Base-by-base conservation (phyloP, 805 yeast genomes). In the Hyphopichia homilentoma region DNA sequence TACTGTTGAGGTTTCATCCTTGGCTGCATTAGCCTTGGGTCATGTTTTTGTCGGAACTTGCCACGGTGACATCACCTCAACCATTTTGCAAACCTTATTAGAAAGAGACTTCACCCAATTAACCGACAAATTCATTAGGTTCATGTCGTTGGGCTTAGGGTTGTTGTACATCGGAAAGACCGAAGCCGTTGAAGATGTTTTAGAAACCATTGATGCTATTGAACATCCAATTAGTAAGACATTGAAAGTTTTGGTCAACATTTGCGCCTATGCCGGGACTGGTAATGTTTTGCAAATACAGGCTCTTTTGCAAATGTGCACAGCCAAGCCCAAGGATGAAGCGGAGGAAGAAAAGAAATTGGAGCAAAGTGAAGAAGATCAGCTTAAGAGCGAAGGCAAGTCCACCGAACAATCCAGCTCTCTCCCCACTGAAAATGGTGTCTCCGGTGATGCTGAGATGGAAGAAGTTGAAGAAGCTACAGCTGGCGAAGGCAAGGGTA, bases 281-380 rank as follows among this genome's bases (percentile, higher is more conserved):
- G 98, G 98, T 46, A 93, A 93, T 56, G 98, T 93, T 20, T 73
- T 93, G 41, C 93, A 89, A 65, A 84, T 93, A 41, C 98, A 93
- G 67, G 79, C 86, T 23, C 70, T 93, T 52, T 74, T 90, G 49
- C 95, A 87, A 50, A 87, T 88, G 74, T 77, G 93, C 53, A 83
- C 95, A 5, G 79, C 80, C n/a, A 77, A 77, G 45, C 77, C 80
- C 27, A 63, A 64, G 35, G 84, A 77, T 29, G 67, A 67, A 13
- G 68, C 67, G 8, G 79, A 73, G 0, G 79, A 72, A 13, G 84
- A 77, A 6, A 80, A 77, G 25, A 84, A 77, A 13, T 75, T 70
- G 33, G 77, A 68, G 22, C 68, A 64, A 16, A 64, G 63, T 8
- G 71, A 61, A 38, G 72, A 58, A 26, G 68, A 60, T 29, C 54